Percentiles rank a stretch among this genome's conserved stretches.
Evolutionary conservation across 495 filamentous ascomycete genomes (phyloP).

Genomic region (Penicillium cinerascens): DNA sequence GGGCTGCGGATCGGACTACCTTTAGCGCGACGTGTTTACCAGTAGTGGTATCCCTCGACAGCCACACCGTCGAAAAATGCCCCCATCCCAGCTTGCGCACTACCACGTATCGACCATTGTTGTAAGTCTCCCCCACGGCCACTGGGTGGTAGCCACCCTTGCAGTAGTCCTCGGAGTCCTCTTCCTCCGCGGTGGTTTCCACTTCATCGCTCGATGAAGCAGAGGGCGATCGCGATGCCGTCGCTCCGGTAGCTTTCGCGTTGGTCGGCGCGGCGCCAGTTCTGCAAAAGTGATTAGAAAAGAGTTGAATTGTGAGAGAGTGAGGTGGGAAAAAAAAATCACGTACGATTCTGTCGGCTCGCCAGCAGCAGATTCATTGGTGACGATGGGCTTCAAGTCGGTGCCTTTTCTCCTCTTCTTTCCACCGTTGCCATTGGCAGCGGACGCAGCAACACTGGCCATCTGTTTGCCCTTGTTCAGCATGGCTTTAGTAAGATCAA

Average conservation of each 20-base stretch:
- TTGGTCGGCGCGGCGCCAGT: slow-evolving; percentile 37
- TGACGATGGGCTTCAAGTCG: slow-evolving; percentile 87
- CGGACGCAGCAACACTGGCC: slow-evolving; percentile 54
- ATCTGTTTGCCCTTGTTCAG: slow-evolving; percentile 79
- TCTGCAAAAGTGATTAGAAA: slow-evolving; percentile 17
- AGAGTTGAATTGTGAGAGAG: slow-evolving; percentile 25
- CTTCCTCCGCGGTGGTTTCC: slow-evolving; percentile 94
- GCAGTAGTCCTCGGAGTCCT: slow-evolving; percentile 98
- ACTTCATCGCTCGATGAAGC: slow-evolving; percentile 83
- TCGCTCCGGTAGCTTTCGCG: slow-evolving; percentile 33
- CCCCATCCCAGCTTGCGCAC: slow-evolving; percentile 98
- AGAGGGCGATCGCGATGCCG: slow-evolving; percentile 71
- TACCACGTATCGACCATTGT: slow-evolving; percentile 93
- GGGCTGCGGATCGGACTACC: slow-evolving; percentile 92
- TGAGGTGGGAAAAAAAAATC: too few relatives aligned
- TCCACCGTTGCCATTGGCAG: slow-evolving; percentile 60
- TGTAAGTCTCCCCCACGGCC: slow-evolving; percentile 89
- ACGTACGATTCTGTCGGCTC: slow-evolving; percentile 53
- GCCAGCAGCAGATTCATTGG: slow-evolving; percentile 55
- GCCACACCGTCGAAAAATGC: slow-evolving; percentile 98
- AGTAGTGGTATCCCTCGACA: slow-evolving; percentile 86
- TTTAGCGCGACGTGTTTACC: slow-evolving; percentile 96
- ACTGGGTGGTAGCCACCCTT: slow-evolving; percentile 98
- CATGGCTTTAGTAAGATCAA: slow-evolving; percentile 68
- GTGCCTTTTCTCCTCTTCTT: slow-evolving; percentile 88